Percentiles rank a stretch among this genome's conserved stretches.
Conservation (phyloP, 1,284 basidiomycete species). For the Phellopilus nigrolimitatus region DNA sequence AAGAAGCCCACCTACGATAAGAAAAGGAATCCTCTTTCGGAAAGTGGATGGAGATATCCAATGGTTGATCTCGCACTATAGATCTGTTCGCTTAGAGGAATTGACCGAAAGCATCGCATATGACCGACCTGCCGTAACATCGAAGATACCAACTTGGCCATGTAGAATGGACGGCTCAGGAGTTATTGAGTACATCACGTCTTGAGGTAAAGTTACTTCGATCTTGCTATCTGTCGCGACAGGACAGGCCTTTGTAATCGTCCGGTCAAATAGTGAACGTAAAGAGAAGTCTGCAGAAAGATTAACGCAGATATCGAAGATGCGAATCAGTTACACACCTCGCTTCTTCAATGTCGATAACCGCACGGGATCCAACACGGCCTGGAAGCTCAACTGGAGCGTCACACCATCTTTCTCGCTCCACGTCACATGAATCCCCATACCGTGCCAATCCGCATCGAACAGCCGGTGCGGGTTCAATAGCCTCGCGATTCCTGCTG, state of each 20-base stretch:
- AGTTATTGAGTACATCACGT: conserved; percentile 38
- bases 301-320: conserved; percentile 2
- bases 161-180: conserved; percentile 44
- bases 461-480: conserved; percentile 86
- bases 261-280: conserved; percentile 65
- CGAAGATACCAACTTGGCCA: conserved; percentile 39
- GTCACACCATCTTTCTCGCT: conserved; percentile 49
- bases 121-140: conserved; percentile 46
- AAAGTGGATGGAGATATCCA: conserved; percentile 58
- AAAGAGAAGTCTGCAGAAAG: conserved; percentile 69
- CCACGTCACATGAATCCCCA: conserved; percentile 75
- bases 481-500: conserved; percentile 83
- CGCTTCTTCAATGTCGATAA: conserved; percentile 42
- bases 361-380: conserved; percentile 77
- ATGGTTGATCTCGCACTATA: conserved; percentile 25
- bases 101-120: conserved; percentile 19
- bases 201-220: conserved; percentile 41
- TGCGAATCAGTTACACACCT: conserved; percentile 40
- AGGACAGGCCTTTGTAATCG: conserved; percentile 58
- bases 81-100: conserved; percentile 1
- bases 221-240: conserved; percentile 52
- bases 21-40: conserved; percentile 45
- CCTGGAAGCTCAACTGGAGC: conserved; percentile 74
- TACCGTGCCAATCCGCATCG: conserved; percentile 83
- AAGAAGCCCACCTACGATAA: conserved; percentile 44